A percentile compares a stretch with the other conserved stretches of the same genome.
phyloP scores from a whole-genome alignment of 2,329 filamentous ascomycete genomes.

The Monilinia polystroma region DNA sequence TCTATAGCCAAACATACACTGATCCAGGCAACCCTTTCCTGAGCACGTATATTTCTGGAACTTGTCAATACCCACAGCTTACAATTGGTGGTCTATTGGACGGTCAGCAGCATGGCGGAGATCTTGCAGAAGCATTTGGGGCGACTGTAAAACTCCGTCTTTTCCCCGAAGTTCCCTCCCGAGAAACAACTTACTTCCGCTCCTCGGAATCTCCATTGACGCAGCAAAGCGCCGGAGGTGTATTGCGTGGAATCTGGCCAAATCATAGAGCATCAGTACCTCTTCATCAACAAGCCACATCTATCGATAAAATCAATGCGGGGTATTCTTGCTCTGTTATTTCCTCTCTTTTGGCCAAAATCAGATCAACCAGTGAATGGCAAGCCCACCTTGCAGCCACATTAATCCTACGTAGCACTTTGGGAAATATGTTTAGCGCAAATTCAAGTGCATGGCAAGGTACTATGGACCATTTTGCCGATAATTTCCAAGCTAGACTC shows the following conservation, averaged over 20 bases:
- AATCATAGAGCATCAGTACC: constrained; percentile 39
- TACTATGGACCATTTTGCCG: constrained; percentile 44
- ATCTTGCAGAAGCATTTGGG: constrained; percentile 40
- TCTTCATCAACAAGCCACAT: constrained; percentile 42
- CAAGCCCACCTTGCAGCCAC: constrained; percentile 42
- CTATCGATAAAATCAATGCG: constrained; percentile 42
- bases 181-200: constrained; percentile 42
- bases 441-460: constrained; percentile 38
- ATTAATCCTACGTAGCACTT: constrained; percentile 34
- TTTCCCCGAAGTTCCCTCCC: constrained; percentile 38
- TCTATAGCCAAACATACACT: constrained; percentile 43
- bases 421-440: constrained; percentile 41
- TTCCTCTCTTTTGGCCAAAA: constrained; percentile 30
- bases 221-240: constrained; percentile 42
- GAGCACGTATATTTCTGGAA: constrained; percentile 38
- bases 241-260: constrained; percentile 44
- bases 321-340: constrained; percentile 41
- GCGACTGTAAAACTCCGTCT: constrained; percentile 37
- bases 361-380: constrained; percentile 41
- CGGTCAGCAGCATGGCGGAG: constrained; percentile 42
- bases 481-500: constrained; percentile 45
- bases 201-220: constrained; percentile 42
- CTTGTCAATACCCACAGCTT: constrained; percentile 44
- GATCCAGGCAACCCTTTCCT: constrained; percentile 42
- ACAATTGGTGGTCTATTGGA: constrained; percentile 44